Conservation (phyloP, 257 asterid species). For the Solanum chilense region DNA sequence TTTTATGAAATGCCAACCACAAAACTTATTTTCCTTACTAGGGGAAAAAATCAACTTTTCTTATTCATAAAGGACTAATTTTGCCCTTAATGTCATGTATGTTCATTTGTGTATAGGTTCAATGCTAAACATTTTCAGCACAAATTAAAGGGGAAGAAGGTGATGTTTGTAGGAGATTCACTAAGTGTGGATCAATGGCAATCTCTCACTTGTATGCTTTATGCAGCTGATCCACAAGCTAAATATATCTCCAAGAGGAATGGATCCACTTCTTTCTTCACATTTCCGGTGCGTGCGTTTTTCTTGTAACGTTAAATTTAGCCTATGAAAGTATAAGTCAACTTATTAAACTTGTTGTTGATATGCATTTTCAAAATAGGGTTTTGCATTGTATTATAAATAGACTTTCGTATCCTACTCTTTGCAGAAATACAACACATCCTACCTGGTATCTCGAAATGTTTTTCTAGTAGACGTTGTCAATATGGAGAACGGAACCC, state of each 20-base stretch:
- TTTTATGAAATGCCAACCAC: background rate
- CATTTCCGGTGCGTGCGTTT: slow-evolving; percentile 10
- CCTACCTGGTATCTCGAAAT: slow-evolving; percentile 1
- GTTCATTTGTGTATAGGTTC: slow-evolving; percentile 3
- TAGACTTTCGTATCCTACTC: background rate
- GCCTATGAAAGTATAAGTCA: background rate
- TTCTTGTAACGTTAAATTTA: background rate
- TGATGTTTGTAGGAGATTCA: slow-evolving; percentile 33
- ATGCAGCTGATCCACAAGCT: slow-evolving; percentile 4
- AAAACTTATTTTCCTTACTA: background rate
- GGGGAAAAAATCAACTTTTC: background rate
- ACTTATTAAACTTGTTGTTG: background rate
- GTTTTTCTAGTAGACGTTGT: slow-evolving; percentile 11
- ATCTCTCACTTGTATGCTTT: slow-evolving; percentile 31
- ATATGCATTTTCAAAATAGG: background rate
- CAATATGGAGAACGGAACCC: background rate
- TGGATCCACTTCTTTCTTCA: slow-evolving; percentile 6
- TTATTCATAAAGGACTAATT: background rate
- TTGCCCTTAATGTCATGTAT: background rate
- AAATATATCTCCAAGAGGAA: background rate
- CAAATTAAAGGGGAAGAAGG: slow-evolving; percentile 6
- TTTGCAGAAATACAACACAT: background rate
- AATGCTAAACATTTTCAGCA: background rate
- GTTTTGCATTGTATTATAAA: background rate
- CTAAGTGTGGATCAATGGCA: slow-evolving; percentile 26